phyloP scores from a whole-genome alignment of 2,329 filamentous ascomycete species.

The Fusarium sp. region DNA sequence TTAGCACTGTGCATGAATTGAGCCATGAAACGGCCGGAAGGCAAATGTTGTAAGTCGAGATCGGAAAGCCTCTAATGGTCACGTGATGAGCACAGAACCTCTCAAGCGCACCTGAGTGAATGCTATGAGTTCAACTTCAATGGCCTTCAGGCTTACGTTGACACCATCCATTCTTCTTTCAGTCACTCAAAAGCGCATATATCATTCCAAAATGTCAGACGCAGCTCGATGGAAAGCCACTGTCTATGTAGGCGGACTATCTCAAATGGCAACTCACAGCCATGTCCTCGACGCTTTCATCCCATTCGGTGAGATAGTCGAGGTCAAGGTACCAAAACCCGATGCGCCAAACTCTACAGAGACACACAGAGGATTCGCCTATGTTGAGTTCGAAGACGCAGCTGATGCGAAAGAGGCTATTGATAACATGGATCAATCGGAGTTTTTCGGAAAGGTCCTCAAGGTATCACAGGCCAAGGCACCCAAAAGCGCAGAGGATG shows the following conservation, averaged over 20 bases:
- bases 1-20: too few relatives aligned
- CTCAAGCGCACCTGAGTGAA: constrained; percentile 8
- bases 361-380: constrained; percentile 90
- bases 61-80: background rate
- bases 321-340: constrained; percentile 89
- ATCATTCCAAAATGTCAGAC: constrained; percentile 74
- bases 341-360: constrained; percentile 83
- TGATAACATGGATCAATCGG: constrained; percentile 98
- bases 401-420: constrained; percentile 94
- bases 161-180: background rate
- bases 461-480: constrained; percentile 93
- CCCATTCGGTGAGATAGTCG: constrained; percentile 94
- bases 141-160: constrained; percentile 4
- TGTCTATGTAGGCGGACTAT: constrained; percentile 89
- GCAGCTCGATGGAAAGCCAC: constrained; percentile 87
- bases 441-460: constrained; percentile 91
- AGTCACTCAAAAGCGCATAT: background rate
- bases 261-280: constrained; percentile 77
- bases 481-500: constrained; percentile 88
- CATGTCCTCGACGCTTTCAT: constrained; percentile 92
- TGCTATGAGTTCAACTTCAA: constrained; percentile 17
- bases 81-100: constrained; percentile 36
- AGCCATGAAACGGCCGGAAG: background rate
- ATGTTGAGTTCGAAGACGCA: constrained; percentile 90
- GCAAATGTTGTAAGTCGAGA: constrained; percentile 8